These are phyloP conservation scores for Sclerotinia minor DNA, from an alignment of 2,329 filamentous ascomycete genomes.

Conservation along the genomic window DNA sequence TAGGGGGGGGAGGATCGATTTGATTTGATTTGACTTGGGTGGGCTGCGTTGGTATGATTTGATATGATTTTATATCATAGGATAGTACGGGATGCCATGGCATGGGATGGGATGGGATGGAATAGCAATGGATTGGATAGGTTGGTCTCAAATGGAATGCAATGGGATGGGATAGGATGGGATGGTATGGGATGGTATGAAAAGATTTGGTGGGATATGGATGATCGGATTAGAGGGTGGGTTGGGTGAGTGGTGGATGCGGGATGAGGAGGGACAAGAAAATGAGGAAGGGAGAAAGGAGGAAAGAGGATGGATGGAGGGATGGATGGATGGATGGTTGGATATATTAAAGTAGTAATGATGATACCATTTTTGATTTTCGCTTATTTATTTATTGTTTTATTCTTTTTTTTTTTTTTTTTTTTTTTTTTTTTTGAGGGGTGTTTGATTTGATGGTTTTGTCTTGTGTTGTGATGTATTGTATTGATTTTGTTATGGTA, in stretches of 20 bases:
- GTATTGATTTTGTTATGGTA: neutral
- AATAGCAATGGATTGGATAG: no score
- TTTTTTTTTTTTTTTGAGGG: no score
- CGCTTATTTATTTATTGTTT: no score
- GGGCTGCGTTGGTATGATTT: no score
- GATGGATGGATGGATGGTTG: no score
- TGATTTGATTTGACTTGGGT: no score
- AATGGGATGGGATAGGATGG: neutral
- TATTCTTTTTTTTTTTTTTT: no score
- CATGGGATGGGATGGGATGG: no score
- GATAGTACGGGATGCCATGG: no score
- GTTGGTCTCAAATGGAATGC: no score
- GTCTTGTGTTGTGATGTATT: neutral
- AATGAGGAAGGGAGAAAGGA: neutral
- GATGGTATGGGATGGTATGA: neutral
- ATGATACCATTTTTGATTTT: slow-evolving; percentile 22
- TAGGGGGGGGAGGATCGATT: no score
- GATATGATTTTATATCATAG: no score
- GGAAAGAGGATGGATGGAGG: neutral
- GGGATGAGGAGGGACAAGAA: neutral
- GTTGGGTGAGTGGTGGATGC: neutral
- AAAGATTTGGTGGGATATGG: neutral
- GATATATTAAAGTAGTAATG: slow-evolving; percentile 19
- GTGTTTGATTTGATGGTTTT: neutral
- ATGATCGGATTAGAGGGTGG: neutral